These are phyloP conservation scores for Circinella umbellata DNA, from an alignment of 371 early-diverging fungal genomes.

Conservation along the genomic window DNA sequence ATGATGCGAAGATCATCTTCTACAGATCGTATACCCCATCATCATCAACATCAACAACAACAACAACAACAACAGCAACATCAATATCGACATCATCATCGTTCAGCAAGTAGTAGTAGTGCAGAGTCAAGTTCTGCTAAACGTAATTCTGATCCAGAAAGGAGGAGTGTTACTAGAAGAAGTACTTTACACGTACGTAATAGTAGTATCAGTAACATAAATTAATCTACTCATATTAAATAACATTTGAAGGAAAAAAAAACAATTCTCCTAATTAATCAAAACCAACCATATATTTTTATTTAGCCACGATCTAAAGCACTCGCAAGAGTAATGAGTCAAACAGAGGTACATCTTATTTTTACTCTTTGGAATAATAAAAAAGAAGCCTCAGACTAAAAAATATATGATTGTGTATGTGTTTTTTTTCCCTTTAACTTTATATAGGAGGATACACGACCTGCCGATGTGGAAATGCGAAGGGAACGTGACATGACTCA, in stretches of 20 bases:
- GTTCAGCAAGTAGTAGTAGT: slow-evolving; percentile 20
- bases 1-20: slow-evolving; percentile 5
- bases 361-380: background rate
- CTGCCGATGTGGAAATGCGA: slow-evolving; percentile 50
- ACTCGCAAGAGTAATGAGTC: slow-evolving; percentile 42
- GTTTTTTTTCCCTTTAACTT: background rate
- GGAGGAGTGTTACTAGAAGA: slow-evolving; percentile 41
- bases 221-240: too few relatives aligned
- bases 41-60: background rate
- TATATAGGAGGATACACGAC: slow-evolving; percentile 47
- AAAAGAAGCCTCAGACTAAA: background rate
- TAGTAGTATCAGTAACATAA: too few relatives aligned
- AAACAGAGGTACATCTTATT: slow-evolving; percentile 40
- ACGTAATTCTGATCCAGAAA: slow-evolving; percentile 38
- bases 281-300: background rate
- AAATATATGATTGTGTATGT: background rate
- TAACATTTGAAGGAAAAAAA: too few relatives aligned
- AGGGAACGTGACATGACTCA: slow-evolving; percentile 41
- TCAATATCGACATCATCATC: slow-evolving; percentile 8
- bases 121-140: slow-evolving; percentile 12
- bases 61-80: background rate
- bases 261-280: too few relatives aligned
- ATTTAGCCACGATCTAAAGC: slow-evolving; percentile 49
- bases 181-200: slow-evolving; percentile 43
- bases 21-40: slow-evolving; percentile 1